Evolutionary conservation across 257 asterid genomes (phyloP).

Genomic region (Forsythia suspensa): DNA sequence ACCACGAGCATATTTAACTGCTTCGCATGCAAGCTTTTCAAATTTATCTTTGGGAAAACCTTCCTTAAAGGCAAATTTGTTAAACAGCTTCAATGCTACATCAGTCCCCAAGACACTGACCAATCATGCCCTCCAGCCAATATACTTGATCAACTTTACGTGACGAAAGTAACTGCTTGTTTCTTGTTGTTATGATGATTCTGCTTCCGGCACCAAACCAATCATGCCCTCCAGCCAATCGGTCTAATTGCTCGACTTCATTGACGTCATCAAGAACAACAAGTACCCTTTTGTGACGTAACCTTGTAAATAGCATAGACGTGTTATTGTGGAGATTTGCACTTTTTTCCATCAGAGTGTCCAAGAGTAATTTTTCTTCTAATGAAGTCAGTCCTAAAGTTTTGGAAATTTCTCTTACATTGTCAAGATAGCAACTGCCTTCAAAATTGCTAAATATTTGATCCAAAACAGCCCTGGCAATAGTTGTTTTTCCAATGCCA

Average conservation of each 20-base stretch:
- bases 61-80: not conserved
- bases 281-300: constrained; percentile 21
- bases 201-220: constrained; percentile 14
- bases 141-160: not conserved
- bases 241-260: not conserved
- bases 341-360: constrained; percentile 1
- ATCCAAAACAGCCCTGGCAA: constrained; percentile 18
- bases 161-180: not conserved
- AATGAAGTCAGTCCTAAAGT: constrained; percentile 3
- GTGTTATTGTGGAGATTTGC: constrained; percentile 9
- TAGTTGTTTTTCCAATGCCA: constrained; percentile 27
- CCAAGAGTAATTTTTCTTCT: constrained; percentile 6
- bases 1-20: not conserved
- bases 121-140: no score
- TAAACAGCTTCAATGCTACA: constrained; percentile 1
- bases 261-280: constrained; percentile 9
- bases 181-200: constrained; percentile 17
- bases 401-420: constrained; percentile 20
- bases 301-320: not conserved
- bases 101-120: not conserved
- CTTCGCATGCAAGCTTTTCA: not conserved
- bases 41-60: not conserved
- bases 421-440: constrained; percentile 19
- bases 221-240: not conserved
- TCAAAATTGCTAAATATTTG: not conserved